Conservation (phyloP, 257 asterid genomes). For the Rubia yunnanensis region DNA sequence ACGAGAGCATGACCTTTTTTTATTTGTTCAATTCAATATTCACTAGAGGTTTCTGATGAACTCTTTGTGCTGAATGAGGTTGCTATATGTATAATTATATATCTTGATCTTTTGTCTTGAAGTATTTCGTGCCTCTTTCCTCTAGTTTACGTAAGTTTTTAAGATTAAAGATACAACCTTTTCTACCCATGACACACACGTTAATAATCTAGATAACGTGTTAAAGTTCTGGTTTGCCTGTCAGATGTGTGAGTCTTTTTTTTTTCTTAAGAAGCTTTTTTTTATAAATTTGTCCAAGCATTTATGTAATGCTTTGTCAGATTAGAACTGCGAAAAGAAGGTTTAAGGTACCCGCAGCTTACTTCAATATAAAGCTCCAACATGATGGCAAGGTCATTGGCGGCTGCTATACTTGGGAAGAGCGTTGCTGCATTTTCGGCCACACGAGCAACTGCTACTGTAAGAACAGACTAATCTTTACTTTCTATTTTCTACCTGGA, state of each 20-base stretch:
- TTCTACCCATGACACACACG: no score
- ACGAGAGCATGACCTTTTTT: not conserved
- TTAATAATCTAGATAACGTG: not conserved
- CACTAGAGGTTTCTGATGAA: not conserved
- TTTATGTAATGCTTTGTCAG: not conserved
- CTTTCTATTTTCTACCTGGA: not conserved
- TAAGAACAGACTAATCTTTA: conserved; percentile 13
- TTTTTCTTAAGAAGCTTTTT: not conserved
- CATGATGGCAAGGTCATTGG: conserved; percentile 68
- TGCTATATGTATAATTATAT: not conserved
- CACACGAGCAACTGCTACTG: conserved; percentile 38
- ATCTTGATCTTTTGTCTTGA: not conserved
- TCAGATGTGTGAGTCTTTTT: not conserved
- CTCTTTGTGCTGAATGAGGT: not conserved
- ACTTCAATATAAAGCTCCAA: not conserved
- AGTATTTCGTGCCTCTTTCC: not conserved
- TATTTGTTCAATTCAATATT: not conserved
- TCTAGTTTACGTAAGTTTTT: not conserved
- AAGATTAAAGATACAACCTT: not conserved
- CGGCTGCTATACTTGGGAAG: conserved; percentile 39
- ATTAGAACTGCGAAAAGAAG: not conserved
- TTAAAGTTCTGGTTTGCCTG: not conserved
- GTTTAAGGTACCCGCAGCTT: not conserved
- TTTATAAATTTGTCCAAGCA: not conserved
- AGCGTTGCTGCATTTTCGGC: conserved; percentile 42